phyloP scores from a whole-genome alignment of 148 eudicot genomes.

The Chenopodium quinoa region DNA sequence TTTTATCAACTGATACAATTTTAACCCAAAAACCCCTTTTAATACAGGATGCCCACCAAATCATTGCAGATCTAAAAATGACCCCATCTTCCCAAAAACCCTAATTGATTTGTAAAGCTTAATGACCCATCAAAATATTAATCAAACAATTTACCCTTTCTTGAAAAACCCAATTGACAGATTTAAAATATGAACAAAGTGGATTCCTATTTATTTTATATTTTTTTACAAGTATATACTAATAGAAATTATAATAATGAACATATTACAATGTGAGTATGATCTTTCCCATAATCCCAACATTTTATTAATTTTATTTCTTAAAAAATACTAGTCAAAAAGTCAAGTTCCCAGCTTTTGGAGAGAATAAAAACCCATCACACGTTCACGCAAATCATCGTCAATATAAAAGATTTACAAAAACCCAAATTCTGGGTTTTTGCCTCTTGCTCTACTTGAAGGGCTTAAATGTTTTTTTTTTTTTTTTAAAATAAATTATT shows the following conservation, averaged over 20 bases:
- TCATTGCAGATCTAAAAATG: slow-evolving; percentile 25
- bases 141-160: slow-evolving; percentile 14
- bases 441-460: slow-evolving; percentile 23
- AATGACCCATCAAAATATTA: slow-evolving; percentile 13
- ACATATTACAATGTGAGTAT: slow-evolving; percentile 13
- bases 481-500: neutral
- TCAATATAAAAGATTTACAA: slow-evolving; percentile 5
- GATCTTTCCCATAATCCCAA: slow-evolving; percentile 22
- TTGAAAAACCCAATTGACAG: slow-evolving; percentile 23
- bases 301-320: neutral
- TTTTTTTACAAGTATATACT: neutral
- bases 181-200: slow-evolving; percentile 9
- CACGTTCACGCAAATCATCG: slow-evolving; percentile 30
- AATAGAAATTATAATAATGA: neutral
- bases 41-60: slow-evolving; percentile 17
- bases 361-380: slow-evolving; percentile 19
- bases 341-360: slow-evolving; percentile 36
- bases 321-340: slow-evolving; percentile 24
- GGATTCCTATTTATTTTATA: neutral
- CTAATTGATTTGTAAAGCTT: slow-evolving; percentile 7
- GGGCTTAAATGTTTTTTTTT: neutral
- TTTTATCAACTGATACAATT: neutral
- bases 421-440: slow-evolving; percentile 11
- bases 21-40: neutral
- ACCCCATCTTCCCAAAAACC: slow-evolving; percentile 15